A percentile compares a stretch with the other conserved stretches of the same genome.
Conservation (phyloP, 1,139 yeast genomes). For the Saccharomyces hybrid region DNA sequence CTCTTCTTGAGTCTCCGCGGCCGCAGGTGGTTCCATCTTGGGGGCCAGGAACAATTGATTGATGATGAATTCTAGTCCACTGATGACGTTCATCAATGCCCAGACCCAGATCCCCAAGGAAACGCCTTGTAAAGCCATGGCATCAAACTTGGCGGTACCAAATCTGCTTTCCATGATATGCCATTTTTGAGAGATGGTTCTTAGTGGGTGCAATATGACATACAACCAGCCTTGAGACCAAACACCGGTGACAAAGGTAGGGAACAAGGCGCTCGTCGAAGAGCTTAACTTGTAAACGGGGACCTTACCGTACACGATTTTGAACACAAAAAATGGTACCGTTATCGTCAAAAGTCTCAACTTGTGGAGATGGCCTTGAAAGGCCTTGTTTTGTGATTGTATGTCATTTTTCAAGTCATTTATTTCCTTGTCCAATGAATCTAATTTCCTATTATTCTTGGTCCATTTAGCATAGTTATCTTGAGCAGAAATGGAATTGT, state of each 20-base stretch:
- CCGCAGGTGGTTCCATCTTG: not conserved
- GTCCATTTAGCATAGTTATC: conserved; percentile 97
- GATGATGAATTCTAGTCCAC: conserved; percentile 21
- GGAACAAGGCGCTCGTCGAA: conserved; percentile 24
- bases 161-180: not conserved
- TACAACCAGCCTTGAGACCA: conserved; percentile 29
- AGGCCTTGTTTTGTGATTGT: conserved; percentile 49
- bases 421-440: conserved; percentile 49
- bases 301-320: conserved; percentile 30
- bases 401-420: conserved; percentile 40
- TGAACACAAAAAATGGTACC: conserved; percentile 26
- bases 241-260: conserved; percentile 24
- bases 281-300: conserved; percentile 20
- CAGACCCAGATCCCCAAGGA: conserved; percentile 31
- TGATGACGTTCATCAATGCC: conserved; percentile 26
- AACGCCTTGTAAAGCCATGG: conserved; percentile 17
- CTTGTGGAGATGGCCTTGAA: conserved; percentile 42
- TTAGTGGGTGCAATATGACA: conserved; percentile 24
- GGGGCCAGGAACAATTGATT: conserved; percentile 10
- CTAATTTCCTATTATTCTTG: conserved; percentile 67
- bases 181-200: conserved; percentile 5
- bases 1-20: not conserved
- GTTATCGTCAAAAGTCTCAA: conserved; percentile 31
- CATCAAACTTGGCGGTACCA: conserved; percentile 2
- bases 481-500: conserved; percentile 69